A percentile compares a stretch with the other conserved stretches of the same genome.
phyloP scores from a whole-genome alignment of 2,329 filamentous ascomycete genomes.

The Sphaerulina musiva region DNA sequence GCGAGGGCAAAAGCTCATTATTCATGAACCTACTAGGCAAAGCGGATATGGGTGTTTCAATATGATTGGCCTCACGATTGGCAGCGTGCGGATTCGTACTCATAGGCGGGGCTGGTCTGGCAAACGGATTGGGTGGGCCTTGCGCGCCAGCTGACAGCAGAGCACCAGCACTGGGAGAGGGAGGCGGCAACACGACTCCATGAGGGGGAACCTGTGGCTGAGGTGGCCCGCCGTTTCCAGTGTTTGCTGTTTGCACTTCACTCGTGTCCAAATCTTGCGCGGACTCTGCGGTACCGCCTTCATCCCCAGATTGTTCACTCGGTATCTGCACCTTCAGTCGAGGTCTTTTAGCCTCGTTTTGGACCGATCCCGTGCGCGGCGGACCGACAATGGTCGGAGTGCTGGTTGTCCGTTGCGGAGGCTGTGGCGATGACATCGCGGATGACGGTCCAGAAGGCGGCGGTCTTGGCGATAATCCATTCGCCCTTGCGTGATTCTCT shows the following conservation, averaged over 20 bases:
- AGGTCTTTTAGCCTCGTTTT: constrained; percentile 64
- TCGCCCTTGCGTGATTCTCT: constrained; percentile 31
- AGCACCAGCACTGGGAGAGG: constrained; percentile 80
- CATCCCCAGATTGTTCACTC: constrained; percentile 72
- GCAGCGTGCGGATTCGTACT: constrained; percentile 41
- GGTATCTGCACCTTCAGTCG: constrained; percentile 91
- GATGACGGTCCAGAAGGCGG: constrained; percentile 33
- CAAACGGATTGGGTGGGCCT: constrained; percentile 92
- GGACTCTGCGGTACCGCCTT: constrained; percentile 65
- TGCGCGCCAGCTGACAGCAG: constrained; percentile 84
- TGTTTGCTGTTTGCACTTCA: constrained; percentile 16
- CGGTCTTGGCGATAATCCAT: constrained; percentile 52
- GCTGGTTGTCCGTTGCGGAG: constrained; percentile 48
- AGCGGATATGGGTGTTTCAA: constrained; percentile 86
- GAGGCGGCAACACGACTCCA: constrained; percentile 79
- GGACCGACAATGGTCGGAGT: constrained; percentile 64
- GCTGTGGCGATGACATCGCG: constrained; percentile 23
- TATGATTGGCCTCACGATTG: constrained; percentile 39
- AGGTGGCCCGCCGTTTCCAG: constrained; percentile 34
- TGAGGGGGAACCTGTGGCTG: constrained; percentile 40
- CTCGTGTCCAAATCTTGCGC: constrained; percentile 53
- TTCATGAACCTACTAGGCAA: constrained; percentile 86
- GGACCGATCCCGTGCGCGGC: constrained; percentile 69
- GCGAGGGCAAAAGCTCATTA: constrained; percentile 80
- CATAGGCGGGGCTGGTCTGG: constrained; percentile 71